phyloP scores from a whole-genome alignment of 768 basidiomycete species.

The Leccinellum albellum region DNA sequence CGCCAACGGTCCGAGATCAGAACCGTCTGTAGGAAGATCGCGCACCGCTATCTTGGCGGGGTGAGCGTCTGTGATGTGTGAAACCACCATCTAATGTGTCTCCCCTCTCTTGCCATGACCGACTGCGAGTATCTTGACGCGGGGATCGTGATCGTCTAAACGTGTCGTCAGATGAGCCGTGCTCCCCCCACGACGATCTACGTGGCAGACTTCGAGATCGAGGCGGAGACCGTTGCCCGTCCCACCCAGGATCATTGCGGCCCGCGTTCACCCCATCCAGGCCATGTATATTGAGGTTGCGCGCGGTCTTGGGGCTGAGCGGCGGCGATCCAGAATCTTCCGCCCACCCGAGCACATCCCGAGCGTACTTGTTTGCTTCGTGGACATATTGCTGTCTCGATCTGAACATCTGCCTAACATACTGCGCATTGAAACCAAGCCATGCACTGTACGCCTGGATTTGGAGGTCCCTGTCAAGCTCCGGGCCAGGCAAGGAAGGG shows the following conservation, averaged over 20 bases:
- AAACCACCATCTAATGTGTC: background rate
- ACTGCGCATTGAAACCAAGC: constrained; percentile 55
- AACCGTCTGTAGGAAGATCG: constrained; percentile 3
- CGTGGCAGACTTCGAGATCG: background rate
- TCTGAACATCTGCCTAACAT: constrained; percentile 37
- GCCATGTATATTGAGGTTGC: constrained; percentile 49
- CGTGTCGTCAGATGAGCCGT: background rate
- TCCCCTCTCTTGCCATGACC: background rate
- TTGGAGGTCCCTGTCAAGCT: constrained; percentile 40
- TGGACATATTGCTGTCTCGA: constrained; percentile 38
- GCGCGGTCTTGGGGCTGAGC: constrained; percentile 41
- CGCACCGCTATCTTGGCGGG: constrained; percentile 3
- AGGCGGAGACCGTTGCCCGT: constrained; percentile 3
- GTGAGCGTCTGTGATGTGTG: background rate
- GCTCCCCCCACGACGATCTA: constrained; percentile 10
- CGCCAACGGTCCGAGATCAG: constrained; percentile 4
- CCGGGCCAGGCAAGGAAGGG: constrained; percentile 20
- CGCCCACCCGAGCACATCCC: constrained; percentile 37
- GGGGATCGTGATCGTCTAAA: background rate
- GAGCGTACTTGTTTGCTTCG: constrained; percentile 36
- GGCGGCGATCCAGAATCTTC: constrained; percentile 32
- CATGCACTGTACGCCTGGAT: constrained; percentile 50
- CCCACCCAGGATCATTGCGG: background rate
- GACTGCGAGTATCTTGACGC: background rate
- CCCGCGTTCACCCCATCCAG: constrained; percentile 25